These are phyloP conservation scores for Cucumis melo DNA, from an alignment of 306 rosid genomes.

Conservation along the genomic window DNA sequence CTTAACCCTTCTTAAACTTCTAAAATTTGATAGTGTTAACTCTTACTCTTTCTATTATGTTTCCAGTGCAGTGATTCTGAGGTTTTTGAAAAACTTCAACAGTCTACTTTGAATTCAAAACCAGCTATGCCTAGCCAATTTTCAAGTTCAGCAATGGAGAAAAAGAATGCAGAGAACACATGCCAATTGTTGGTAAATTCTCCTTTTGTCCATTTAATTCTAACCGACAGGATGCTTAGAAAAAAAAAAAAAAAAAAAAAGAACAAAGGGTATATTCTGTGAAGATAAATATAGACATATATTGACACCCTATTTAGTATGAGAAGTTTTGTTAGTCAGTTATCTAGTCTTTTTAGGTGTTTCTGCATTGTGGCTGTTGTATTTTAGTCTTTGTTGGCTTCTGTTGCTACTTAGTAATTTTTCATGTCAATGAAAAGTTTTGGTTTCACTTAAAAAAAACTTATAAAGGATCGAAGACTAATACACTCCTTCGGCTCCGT, in stretches of 20 bases:
- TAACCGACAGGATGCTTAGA: background rate
- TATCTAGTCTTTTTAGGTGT: background rate
- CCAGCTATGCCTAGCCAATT: constrained; percentile 23
- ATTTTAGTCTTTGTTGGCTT: background rate
- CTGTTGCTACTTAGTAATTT: background rate
- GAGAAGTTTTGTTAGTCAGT: background rate
- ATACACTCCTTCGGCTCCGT: background rate
- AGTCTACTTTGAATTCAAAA: constrained; percentile 47
- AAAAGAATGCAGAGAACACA: constrained; percentile 36
- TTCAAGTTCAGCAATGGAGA: constrained; percentile 53
- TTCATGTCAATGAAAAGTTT: background rate
- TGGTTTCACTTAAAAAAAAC: background rate
- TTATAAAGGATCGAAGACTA: background rate
- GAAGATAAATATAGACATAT: background rate
- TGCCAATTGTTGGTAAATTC: constrained; percentile 54
- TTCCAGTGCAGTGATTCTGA: constrained; percentile 65
- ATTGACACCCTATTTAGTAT: background rate
- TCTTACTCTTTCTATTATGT: constrained; percentile 11
- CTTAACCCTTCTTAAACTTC: constrained; percentile 17
- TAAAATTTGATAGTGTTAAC: constrained; percentile 6
- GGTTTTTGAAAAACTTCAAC: constrained; percentile 70
- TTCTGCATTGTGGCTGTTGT: background rate
- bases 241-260: background rate
- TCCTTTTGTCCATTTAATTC: constrained; percentile 11
- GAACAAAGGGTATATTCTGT: constrained; percentile 9